Base-by-base conservation (phyloP, 345 rosid genomes). In the Gossypium mustelinum region DNA sequence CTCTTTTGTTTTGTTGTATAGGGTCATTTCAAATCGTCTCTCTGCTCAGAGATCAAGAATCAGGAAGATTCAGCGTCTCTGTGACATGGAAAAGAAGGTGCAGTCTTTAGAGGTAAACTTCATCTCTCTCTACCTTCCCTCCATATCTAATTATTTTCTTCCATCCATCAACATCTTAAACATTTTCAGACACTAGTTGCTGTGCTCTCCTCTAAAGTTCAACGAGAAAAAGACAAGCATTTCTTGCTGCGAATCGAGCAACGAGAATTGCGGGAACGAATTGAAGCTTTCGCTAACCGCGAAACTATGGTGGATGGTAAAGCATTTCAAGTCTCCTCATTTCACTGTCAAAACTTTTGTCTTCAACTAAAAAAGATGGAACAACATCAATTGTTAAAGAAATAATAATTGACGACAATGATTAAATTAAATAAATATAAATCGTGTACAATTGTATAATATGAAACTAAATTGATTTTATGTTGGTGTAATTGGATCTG, bases 1-100 rank as follows among this genome's bases (percentile, higher is more conserved):
- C 18, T 18, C 1, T 72, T 67, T 45, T 41, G 50, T 29, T 14
- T 62, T n/a, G 39, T 67, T 72, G 7, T 72, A 64, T 54, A 85
- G 87, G 79, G 50, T 48, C 48, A n/a, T 79, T 11, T 73, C 84
- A 6, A 85, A 82, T 56, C 80, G 85, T 17, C 54, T 58, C 12
- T 82, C 85, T 18, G 82, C 87, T 39, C 73, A 79, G 13, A 82
- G 12, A 77, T 72, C 82, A 25, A 82, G 82, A 68, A 0, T 20
- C 60, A 82, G 48, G 80, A 69, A 67, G 78, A 43, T 45, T 12
- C 74, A 74, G 5, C 44, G 76, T 17, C 12, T 79, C 2, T 22
- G 2, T 47, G 81, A 76, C 4, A 25, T 81, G 82, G 83, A 86
- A 72, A 76, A 5, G 25, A 64, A 57, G 68, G 79, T 13, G 7